Evolutionary conservation across 805 yeast species (phyloP).

Genomic region (Yarrowia keelungensis): DNA sequence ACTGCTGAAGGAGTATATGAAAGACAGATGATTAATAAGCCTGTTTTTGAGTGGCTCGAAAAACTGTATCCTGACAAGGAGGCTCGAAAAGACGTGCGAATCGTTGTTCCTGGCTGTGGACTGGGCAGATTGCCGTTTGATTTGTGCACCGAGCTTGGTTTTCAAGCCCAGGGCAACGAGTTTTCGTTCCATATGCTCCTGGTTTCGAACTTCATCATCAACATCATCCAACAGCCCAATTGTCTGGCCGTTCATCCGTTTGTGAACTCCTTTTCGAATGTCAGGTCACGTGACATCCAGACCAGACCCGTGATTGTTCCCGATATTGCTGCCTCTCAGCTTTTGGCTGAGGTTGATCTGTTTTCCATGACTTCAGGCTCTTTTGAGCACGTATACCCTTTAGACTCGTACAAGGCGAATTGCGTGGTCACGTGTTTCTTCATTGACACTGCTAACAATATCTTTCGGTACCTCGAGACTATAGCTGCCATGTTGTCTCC

Average conservation of each 20-base stretch:
- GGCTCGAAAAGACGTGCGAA: conserved; percentile 46
- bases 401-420: conserved; percentile 50
- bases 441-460: conserved; percentile 90
- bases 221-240: conserved; percentile 39
- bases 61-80: conserved; percentile 46
- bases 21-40: conserved; percentile 61
- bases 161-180: conserved; percentile 77
- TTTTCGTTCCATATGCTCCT: conserved; percentile 80
- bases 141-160: conserved; percentile 53
- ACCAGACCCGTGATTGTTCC: conserved; percentile 55
- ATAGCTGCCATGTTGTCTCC: conserved; percentile 59
- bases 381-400: conserved; percentile 65
- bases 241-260: conserved; percentile 49
- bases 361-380: conserved; percentile 80
- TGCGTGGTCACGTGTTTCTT: conserved; percentile 66
- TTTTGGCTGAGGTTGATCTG: conserved; percentile 40
- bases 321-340: conserved; percentile 46
- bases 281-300: conserved; percentile 58
- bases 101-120: conserved; percentile 90
- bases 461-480: conserved; percentile 74
- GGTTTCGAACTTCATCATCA: conserved; percentile 53
- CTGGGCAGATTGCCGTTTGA: conserved; percentile 83
- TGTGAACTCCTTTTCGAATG: conserved; percentile 75
- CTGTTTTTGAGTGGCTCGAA: conserved; percentile 57
- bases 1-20: conserved; percentile 60